These are phyloP conservation scores for Boletus rubescentipes DNA, from an alignment of 768 basidiomycete genomes.

Conservation along the genomic window DNA sequence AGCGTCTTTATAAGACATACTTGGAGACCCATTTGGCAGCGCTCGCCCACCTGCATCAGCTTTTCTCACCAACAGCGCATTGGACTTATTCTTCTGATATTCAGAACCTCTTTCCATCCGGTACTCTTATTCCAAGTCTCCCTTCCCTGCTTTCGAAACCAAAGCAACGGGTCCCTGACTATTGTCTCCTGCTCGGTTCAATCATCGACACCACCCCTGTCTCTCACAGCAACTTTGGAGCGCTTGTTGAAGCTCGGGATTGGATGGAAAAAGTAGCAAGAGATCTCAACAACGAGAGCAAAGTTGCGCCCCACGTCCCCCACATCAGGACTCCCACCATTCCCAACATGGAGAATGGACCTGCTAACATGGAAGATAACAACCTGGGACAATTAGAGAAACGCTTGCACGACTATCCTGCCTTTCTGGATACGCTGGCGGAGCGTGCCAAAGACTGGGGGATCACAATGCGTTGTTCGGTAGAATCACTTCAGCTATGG, in stretches of 20 bases:
- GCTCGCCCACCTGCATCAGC: slow-evolving; percentile 53
- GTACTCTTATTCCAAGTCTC: slow-evolving; percentile 85
- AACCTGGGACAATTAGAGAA: slow-evolving; percentile 49
- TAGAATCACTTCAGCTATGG: slow-evolving; percentile 57
- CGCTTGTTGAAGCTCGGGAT: slow-evolving; percentile 7
- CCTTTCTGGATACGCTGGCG: slow-evolving; percentile 56
- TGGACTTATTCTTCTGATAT: slow-evolving; percentile 59
- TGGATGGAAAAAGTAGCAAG: slow-evolving; percentile 65
- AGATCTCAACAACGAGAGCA: slow-evolving; percentile 62
- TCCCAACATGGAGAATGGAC: not conserved
- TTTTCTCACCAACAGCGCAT: slow-evolving; percentile 43
- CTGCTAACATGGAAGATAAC: slow-evolving; percentile 35
- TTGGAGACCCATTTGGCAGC: slow-evolving; percentile 72
- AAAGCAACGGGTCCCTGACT: slow-evolving; percentile 91
- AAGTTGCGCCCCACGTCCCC: no score
- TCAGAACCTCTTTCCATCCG: slow-evolving; percentile 41
- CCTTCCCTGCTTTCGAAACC: slow-evolving; percentile 91
- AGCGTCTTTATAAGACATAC: slow-evolving; percentile 68
- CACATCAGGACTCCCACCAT: not conserved
- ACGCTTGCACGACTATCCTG: slow-evolving; percentile 51
- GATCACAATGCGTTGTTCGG: slow-evolving; percentile 42
- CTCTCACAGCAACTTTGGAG: slow-evolving; percentile 52
- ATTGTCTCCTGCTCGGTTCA: slow-evolving; percentile 72
- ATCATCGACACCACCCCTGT: slow-evolving; percentile 68
- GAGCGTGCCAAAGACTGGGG: slow-evolving; percentile 57